These are phyloP conservation scores for Cytospora mali DNA, from an alignment of 2,329 filamentous ascomycete species.

Conservation along the genomic window DNA sequence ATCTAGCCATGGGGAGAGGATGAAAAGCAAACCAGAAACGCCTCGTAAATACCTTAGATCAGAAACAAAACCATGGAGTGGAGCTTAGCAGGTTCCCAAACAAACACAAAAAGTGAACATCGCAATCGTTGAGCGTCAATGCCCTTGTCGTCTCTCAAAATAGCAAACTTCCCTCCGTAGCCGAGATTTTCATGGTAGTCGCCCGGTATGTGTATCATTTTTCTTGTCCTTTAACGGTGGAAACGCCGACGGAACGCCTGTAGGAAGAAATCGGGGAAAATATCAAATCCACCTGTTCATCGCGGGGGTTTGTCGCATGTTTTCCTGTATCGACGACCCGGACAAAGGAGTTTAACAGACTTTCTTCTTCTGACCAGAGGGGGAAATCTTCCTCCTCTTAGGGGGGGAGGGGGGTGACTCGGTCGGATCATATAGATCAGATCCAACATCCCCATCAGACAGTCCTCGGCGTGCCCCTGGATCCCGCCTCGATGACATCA, in stretches of 20 bases:
- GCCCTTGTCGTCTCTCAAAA: conserved; percentile 14
- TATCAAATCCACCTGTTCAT: conserved; percentile 20
- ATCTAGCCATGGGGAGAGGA: conserved; percentile 24
- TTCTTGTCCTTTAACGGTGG: conserved; percentile 22
- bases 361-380: not conserved
- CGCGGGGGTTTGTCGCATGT: conserved; percentile 5
- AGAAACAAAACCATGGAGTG: conserved; percentile 26
- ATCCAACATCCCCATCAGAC: conserved; percentile 51
- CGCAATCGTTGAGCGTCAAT: conserved; percentile 13
- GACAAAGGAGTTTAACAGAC: conserved; percentile 12
- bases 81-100: conserved; percentile 27
- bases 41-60: conserved; percentile 20
- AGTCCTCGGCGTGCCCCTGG: conserved; percentile 61
- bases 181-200: conserved; percentile 22
- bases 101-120: conserved; percentile 20
- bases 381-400: not conserved
- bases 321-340: conserved; percentile 11
- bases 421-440: conserved; percentile 16
- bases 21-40: conserved; percentile 25
- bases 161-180: conserved; percentile 22
- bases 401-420: too few species aligned
- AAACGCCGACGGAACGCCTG: conserved; percentile 26
- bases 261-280: conserved; percentile 19
- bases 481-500: conserved; percentile 87
- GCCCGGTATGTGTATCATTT: conserved; percentile 20